Percentiles rank a stretch among this genome's conserved stretches.
Evolutionary conservation across 2,329 filamentous ascomycete genomes (phyloP).

Genomic region (Pseudogymnoascus sp.): DNA sequence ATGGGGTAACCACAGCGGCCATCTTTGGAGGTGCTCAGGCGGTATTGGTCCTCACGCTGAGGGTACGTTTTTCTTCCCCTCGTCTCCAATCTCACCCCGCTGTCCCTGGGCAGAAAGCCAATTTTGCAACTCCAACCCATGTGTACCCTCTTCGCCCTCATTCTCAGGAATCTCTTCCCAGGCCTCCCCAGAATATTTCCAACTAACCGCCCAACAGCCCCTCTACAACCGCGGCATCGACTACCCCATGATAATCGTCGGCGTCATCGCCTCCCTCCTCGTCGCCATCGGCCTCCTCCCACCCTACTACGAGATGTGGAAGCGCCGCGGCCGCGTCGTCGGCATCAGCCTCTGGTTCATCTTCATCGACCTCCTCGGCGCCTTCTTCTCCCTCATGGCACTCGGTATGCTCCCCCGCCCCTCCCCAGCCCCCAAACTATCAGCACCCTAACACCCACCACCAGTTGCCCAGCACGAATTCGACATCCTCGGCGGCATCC

Average conservation of each 20-base stretch:
- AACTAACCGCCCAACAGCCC: constrained; percentile 32
- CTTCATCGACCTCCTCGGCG: constrained; percentile 51
- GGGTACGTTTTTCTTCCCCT: constrained; percentile 32
- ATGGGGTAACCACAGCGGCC: constrained; percentile 34
- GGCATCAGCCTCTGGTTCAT: constrained; percentile 55
- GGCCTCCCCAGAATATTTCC: neutral
- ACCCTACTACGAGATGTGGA: constrained; percentile 56
- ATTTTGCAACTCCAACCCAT: neutral
- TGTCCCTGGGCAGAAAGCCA: constrained; percentile 10
- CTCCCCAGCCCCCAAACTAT: neutral
- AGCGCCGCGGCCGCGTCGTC: constrained; percentile 52
- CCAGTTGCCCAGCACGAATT: constrained; percentile 53
- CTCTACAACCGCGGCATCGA: constrained; percentile 47
- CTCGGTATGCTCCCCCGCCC: constrained; percentile 36
- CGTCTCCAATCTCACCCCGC: neutral
- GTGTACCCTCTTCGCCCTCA: neutral
- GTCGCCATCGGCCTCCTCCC: constrained; percentile 50
- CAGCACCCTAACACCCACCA: constrained; percentile 24
- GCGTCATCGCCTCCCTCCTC: constrained; percentile 50
- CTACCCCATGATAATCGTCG: constrained; percentile 49
- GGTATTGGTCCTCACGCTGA: constrained; percentile 49
- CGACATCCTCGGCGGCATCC: constrained; percentile 51
- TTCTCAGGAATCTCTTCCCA: constrained; percentile 1
- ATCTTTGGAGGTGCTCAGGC: constrained; percentile 48
- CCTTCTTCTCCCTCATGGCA: constrained; percentile 57